phyloP scores from a whole-genome alignment of 176 grass and related monocot species.

The Lolium perenne region DNA sequence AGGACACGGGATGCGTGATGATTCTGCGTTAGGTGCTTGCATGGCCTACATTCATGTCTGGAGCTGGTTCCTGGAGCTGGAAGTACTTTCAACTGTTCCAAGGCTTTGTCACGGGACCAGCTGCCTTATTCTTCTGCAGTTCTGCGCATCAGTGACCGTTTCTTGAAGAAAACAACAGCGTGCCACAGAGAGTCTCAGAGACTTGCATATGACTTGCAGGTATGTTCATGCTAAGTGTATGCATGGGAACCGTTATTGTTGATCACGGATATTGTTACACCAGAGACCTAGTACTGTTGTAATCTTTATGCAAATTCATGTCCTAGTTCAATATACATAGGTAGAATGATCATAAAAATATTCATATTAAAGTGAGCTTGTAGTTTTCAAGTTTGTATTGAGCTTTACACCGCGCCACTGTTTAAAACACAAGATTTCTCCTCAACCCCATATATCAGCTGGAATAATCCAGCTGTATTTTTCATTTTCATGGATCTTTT shows the following conservation, averaged over 20 bases:
- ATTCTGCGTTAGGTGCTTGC: conserved; percentile 44
- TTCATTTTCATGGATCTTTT: neutral
- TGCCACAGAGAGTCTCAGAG: neutral
- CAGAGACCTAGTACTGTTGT: neutral
- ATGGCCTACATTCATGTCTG: conserved; percentile 30
- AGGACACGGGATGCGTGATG: conserved; percentile 34
- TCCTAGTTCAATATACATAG: neutral
- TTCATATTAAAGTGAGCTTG: neutral
- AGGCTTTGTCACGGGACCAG: conserved; percentile 14
- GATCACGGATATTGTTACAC: neutral
- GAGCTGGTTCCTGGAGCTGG: conserved; percentile 21
- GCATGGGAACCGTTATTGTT: neutral
- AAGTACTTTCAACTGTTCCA: conserved; percentile 32
- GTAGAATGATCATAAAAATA: neutral
- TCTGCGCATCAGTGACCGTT: conserved; percentile 41
- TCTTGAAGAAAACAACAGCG: conserved; percentile 36
- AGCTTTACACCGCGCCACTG: neutral
- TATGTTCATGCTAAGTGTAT: conserved; percentile 3
- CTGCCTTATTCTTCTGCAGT: conserved; percentile 31
- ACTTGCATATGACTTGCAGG: conserved; percentile 11
- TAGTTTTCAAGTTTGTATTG: neutral
- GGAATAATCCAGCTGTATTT: neutral
- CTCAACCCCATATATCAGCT: neutral
- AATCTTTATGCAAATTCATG: neutral
- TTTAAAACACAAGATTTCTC: conserved; percentile 3